Conservation (phyloP, 1,284 basidiomycete species). For the Volvariella surrecta region DNA sequence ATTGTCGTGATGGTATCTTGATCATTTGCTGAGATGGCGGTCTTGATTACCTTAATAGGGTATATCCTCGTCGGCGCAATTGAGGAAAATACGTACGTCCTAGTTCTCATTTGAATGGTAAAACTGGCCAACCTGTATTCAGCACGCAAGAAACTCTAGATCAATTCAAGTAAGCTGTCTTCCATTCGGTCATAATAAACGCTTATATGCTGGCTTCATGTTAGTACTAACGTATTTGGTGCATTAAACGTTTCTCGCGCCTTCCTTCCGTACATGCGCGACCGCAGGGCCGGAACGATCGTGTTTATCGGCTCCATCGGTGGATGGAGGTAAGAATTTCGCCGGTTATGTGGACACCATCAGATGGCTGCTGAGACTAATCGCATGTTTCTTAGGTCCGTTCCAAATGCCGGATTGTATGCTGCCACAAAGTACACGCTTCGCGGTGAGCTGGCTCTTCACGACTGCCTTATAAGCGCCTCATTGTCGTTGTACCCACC, state of each 20-base stretch:
- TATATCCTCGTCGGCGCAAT: neutral
- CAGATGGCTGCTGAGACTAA: neutral
- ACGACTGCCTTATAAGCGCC: neutral
- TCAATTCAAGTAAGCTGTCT: too few species aligned
- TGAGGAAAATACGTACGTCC: neutral
- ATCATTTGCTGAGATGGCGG: neutral
- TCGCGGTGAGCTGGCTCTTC: constrained; percentile 13
- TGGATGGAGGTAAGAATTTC: constrained; percentile 14
- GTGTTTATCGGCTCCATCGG: constrained; percentile 19
- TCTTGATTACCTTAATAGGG: neutral
- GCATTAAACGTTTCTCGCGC: constrained; percentile 24
- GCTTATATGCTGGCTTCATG: neutral
- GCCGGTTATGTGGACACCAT: neutral
- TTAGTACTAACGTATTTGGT: constrained; percentile 23
- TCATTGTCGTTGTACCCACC: neutral
- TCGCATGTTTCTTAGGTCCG: constrained; percentile 6
- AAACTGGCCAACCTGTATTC: neutral
- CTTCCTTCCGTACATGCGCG: constrained; percentile 26
- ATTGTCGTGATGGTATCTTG: neutral
- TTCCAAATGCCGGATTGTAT: constrained; percentile 16
- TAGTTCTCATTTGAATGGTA: neutral
- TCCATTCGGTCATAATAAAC: too few species aligned
- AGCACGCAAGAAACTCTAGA: constrained; percentile 6
- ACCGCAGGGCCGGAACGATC: constrained; percentile 19
- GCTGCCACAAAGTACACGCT: constrained; percentile 18